Conservation (phyloP, 2,329 filamentous ascomycete genomes). For the Neophaeococcomyces aloes region DNA sequence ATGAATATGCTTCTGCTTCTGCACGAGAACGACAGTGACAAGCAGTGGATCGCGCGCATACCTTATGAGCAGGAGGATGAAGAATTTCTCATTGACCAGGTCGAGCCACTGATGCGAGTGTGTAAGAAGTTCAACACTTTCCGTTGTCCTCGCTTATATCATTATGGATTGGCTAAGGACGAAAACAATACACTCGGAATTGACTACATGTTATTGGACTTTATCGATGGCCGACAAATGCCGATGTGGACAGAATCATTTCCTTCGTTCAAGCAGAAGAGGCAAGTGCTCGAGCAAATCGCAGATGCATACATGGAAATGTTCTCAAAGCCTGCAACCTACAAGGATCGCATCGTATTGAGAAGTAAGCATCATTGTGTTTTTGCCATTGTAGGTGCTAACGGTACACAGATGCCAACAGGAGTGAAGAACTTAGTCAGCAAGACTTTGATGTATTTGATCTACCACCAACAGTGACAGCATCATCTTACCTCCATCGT, state of each 20-base stretch:
- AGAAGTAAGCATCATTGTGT: background rate
- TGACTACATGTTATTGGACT: slow-evolving; percentile 4
- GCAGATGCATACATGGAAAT: slow-evolving; percentile 2
- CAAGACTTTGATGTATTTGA: slow-evolving; percentile 1
- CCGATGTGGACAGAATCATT: slow-evolving; percentile 1
- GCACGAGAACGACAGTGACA: background rate
- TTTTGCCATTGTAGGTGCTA: background rate
- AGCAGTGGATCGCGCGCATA: slow-evolving; percentile 1
- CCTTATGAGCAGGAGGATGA: slow-evolving; percentile 1
- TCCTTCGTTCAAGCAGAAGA: background rate
- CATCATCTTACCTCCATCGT: background rate
- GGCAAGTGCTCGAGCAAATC: slow-evolving; percentile 1
- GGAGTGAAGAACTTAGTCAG: background rate
- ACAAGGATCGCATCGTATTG: background rate
- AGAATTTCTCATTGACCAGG: background rate
- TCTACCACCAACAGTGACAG: background rate
- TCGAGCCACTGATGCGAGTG: slow-evolving; percentile 3
- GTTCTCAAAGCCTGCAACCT: slow-evolving; percentile 1
- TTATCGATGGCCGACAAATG: slow-evolving; percentile 2
- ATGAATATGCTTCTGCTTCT: slow-evolving; percentile 1
- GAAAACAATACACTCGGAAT: background rate
- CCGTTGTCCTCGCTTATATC: background rate
- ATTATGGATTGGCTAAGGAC: slow-evolving; percentile 2
- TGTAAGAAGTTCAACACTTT: background rate
- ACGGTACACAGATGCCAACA: background rate